These are phyloP conservation scores for Ophioceras dolichostomum DNA, from an alignment of 2,329 filamentous ascomycete genomes.

Conservation along the genomic window DNA sequence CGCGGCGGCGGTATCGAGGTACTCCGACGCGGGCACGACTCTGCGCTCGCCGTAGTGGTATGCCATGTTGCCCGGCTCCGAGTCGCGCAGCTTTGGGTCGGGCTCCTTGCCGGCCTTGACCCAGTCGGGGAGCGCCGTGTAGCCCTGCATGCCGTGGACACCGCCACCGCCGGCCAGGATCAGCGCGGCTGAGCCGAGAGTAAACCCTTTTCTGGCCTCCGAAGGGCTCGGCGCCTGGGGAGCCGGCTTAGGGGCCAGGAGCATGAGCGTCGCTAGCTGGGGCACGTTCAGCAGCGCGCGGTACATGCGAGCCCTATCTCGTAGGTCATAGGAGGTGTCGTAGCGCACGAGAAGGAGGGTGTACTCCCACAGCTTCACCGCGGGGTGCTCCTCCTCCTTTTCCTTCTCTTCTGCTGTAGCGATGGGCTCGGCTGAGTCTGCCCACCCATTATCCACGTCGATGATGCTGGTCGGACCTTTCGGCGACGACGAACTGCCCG, in stretches of 20 bases:
- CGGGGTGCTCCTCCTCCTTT: slow-evolving; percentile 44
- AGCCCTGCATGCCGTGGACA: slow-evolving; percentile 63
- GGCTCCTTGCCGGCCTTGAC: slow-evolving; percentile 71
- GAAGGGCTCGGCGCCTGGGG: slow-evolving; percentile 85
- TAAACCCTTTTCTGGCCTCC: slow-evolving; percentile 64
- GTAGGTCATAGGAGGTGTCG: slow-evolving; percentile 88
- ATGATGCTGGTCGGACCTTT: not conserved
- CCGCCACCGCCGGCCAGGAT: slow-evolving; percentile 69
- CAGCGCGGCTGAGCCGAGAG: slow-evolving; percentile 74
- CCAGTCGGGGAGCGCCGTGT: slow-evolving; percentile 73
- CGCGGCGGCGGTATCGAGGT: slow-evolving; percentile 44
- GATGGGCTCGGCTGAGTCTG: not conserved
- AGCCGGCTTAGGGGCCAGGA: slow-evolving; percentile 88
- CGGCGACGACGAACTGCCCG: slow-evolving; percentile 17
- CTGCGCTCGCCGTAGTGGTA: slow-evolving; percentile 21
- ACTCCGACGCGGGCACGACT: slow-evolving; percentile 46
- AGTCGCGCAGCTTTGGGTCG: slow-evolving; percentile 51
- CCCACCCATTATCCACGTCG: not conserved
- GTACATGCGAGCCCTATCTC: slow-evolving; percentile 82
- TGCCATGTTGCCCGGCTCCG: slow-evolving; percentile 17
- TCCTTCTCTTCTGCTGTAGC: slow-evolving; percentile 15
- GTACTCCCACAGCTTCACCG: slow-evolving; percentile 74
- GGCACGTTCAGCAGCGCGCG: slow-evolving; percentile 71
- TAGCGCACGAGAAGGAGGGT: slow-evolving; percentile 77
- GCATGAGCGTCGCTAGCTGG: slow-evolving; percentile 79